Evolutionary conservation across 306 rosid species (phyloP).

Genomic region (Erythrophleum fordii): DNA sequence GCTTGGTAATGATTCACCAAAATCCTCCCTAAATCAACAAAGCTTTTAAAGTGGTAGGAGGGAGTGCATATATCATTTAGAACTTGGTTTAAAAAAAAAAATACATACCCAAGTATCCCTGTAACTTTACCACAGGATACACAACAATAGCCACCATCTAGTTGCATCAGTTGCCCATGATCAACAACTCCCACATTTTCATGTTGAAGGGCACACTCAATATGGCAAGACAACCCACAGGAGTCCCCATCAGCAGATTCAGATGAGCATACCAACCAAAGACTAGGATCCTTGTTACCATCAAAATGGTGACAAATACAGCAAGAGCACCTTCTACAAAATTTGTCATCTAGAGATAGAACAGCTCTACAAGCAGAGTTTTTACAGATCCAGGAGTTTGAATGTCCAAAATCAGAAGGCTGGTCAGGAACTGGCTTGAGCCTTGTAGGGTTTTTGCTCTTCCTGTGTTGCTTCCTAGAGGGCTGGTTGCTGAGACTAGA

Average conservation of each 20-base stretch:
- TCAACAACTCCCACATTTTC: conserved; percentile 88
- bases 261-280: conserved; percentile 89
- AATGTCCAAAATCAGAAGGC: conserved; percentile 66
- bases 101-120: conserved; percentile 88
- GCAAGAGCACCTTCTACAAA: conserved; percentile 95
- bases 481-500: conserved; percentile 61
- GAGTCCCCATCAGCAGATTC: conserved; percentile 79
- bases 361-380: conserved; percentile 95
- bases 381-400: conserved; percentile 86
- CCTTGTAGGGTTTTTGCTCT: conserved; percentile 79
- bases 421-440: conserved; percentile 62
- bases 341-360: conserved; percentile 73
- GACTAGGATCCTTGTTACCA: conserved; percentile 98
- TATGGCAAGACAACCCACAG: conserved; percentile 93
- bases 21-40: conserved; percentile 14
- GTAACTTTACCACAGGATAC: conserved; percentile 96
- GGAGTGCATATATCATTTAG: conserved; percentile 26
- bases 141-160: conserved; percentile 95
- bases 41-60: conserved; percentile 15
- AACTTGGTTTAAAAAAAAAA: conserved; percentile 29
- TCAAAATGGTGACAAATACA: conserved; percentile 92
- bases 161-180: conserved; percentile 93
- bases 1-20: conserved; percentile 11
- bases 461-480: conserved; percentile 74
- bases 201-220: conserved; percentile 87